A percentile compares a stretch with the other conserved stretches of the same genome.
Evolutionary conservation across 495 filamentous ascomycete genomes (phyloP).

Genomic region (Penicillium parvum): DNA sequence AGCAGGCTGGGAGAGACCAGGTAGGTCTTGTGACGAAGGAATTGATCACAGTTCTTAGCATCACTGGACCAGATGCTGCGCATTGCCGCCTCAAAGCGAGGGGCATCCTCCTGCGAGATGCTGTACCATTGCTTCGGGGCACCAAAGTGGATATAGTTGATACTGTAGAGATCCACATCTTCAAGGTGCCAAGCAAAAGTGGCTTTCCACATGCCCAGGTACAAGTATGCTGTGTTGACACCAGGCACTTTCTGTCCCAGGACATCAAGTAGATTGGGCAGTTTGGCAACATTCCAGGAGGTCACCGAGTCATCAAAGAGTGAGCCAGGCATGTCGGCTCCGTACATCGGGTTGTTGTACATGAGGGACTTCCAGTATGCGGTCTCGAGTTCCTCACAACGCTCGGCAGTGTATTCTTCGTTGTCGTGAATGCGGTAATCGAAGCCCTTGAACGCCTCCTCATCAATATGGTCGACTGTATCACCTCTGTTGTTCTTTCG

Average conservation of each 20-base stretch:
- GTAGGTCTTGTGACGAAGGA: conserved; percentile 95
- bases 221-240: conserved; percentile 98
- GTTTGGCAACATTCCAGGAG: conserved; percentile 89
- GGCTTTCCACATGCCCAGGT: conserved; percentile 99
- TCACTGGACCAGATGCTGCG: conserved; percentile 91
- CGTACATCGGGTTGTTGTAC: conserved; percentile 90
- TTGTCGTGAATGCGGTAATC: conserved; percentile 81
- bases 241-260: conserved; percentile 92
- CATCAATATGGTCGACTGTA: conserved; percentile 66
- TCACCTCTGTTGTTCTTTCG: conserved; percentile 78
- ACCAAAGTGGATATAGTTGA: conserved; percentile 99
- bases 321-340: conserved; percentile 93
- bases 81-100: conserved; percentile 92
- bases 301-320: conserved; percentile 87
- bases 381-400: conserved; percentile 89
- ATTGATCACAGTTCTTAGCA: conserved; percentile 95
- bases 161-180: conserved; percentile 97
- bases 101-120: conserved; percentile 94
- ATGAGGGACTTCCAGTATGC: conserved; percentile 95
- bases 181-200: conserved; percentile 99
- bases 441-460: conserved; percentile 80
- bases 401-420: conserved; percentile 78
- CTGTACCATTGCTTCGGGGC: conserved; percentile 99
- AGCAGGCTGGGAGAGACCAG: conserved; percentile 90
- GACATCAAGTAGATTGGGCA: conserved; percentile 90